Percentiles rank a stretch among this genome's conserved stretches.
Evolutionary conservation across 2,329 filamentous ascomycete genomes (phyloP).

Genomic region (Nemania sp.): DNA sequence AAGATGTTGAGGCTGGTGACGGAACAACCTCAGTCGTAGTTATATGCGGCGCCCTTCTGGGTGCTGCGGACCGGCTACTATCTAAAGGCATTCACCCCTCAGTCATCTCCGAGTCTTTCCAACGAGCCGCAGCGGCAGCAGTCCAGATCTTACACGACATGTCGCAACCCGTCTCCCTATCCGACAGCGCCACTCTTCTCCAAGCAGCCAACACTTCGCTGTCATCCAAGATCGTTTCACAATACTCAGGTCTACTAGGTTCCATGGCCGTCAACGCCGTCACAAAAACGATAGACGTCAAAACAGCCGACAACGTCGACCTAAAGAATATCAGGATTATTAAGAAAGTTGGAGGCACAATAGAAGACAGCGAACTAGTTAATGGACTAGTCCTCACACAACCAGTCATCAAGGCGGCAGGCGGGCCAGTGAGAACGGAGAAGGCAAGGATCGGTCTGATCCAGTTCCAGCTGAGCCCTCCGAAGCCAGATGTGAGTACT

Average conservation of each 20-base stretch:
- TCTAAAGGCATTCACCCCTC: slow-evolving; percentile 96
- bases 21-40: slow-evolving; percentile 98
- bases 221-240: slow-evolving; percentile 98
- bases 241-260: slow-evolving; percentile 94
- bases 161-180: slow-evolving; percentile 91
- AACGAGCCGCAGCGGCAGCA: slow-evolving; percentile 88
- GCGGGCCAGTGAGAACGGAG: slow-evolving; percentile 91
- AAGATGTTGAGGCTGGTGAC: slow-evolving; percentile 98
- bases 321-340: slow-evolving; percentile 95
- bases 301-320: slow-evolving; percentile 96
- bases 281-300: slow-evolving; percentile 93
- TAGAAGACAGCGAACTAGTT: slow-evolving; percentile 97
- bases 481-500: slow-evolving; percentile 87
- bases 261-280: slow-evolving; percentile 98
- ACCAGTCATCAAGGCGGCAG: slow-evolving; percentile 90
- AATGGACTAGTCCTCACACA: slow-evolving; percentile 95
- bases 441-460: slow-evolving; percentile 98
- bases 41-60: slow-evolving; percentile 93
- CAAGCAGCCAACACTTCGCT: slow-evolving; percentile 97
- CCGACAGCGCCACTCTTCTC: slow-evolving; percentile 88
- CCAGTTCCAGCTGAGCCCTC: slow-evolving; percentile 97
- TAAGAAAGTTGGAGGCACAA: slow-evolving; percentile 97
- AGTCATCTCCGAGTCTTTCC: slow-evolving; percentile 97
- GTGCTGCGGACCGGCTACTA: slow-evolving; percentile 90
- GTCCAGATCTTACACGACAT: slow-evolving; percentile 94